These are phyloP conservation scores for Fusarium sp. DNA, from an alignment of 2,329 filamentous ascomycete genomes.

Conservation along the genomic window DNA sequence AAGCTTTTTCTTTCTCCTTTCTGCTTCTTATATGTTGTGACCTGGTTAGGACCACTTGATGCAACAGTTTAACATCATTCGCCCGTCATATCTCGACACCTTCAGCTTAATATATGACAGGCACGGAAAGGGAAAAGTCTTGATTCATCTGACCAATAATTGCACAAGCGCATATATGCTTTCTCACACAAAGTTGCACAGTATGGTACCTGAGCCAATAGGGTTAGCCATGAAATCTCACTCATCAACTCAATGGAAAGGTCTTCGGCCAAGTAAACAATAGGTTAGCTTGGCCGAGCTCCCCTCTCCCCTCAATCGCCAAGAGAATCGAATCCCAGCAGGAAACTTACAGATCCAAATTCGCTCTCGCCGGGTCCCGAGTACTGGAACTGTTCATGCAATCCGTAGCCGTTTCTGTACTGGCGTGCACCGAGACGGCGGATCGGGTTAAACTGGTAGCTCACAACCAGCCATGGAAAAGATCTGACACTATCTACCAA, in stretches of 20 bases:
- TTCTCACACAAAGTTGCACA: not conserved
- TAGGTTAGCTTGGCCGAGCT: slow-evolving; percentile 13
- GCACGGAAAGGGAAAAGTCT: not conserved
- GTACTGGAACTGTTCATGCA: not conserved
- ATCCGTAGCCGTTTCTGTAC: slow-evolving; percentile 26
- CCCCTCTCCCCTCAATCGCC: not conserved
- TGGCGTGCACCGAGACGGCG: slow-evolving; percentile 20
- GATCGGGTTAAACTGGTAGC: slow-evolving; percentile 9
- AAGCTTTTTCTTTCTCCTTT: slow-evolving; percentile 27
- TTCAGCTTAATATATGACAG: not conserved
- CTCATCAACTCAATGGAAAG: not conserved
- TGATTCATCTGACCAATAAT: slow-evolving; percentile 2
- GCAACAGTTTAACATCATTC: slow-evolving; percentile 1
- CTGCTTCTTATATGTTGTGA: not conserved
- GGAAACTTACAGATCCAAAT: not conserved
- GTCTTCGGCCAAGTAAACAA: slow-evolving; percentile 2
- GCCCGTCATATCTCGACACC: slow-evolving; percentile 6
- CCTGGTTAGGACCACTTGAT: slow-evolving; percentile 6
- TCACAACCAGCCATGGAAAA: not conserved
- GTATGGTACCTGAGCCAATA: not conserved
- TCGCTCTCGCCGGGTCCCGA: slow-evolving; percentile 34
- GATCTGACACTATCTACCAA: not conserved
- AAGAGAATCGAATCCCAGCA: slow-evolving; percentile 9
- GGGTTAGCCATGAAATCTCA: not conserved
- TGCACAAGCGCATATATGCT: not conserved